Conservation (phyloP, 768 basidiomycete genomes). For the Tylopilus felleus region DNA sequence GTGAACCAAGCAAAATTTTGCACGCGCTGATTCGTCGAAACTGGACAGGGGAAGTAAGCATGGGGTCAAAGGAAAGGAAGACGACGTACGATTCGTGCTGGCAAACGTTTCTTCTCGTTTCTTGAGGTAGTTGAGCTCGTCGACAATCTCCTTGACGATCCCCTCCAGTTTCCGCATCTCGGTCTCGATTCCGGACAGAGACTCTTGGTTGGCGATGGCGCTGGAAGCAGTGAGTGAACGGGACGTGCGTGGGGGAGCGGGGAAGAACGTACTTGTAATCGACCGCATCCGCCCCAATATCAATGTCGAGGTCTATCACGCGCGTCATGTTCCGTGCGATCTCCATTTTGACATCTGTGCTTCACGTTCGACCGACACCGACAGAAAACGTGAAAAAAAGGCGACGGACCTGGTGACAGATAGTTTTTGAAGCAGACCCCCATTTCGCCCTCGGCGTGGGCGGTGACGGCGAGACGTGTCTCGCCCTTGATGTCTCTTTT, state of each 20-base stretch:
- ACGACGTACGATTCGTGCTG: constrained; percentile 78
- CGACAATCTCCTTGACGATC: constrained; percentile 88
- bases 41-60: constrained; percentile 37
- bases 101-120: constrained; percentile 85
- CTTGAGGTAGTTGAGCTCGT: constrained; percentile 91
- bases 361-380: background rate
- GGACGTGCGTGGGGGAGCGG: background rate
- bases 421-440: constrained; percentile 93
- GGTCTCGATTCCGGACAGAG: constrained; percentile 89
- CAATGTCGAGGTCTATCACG: constrained; percentile 89
- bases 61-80: background rate
- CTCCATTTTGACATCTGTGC: constrained; percentile 44
- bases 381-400: background rate
- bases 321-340: constrained; percentile 53
- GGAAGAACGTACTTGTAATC: constrained; percentile 87
- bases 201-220: constrained; percentile 98
- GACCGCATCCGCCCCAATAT: constrained; percentile 97
- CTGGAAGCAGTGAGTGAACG: constrained; percentile 38
- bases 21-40: constrained; percentile 88
- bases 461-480: constrained; percentile 89
- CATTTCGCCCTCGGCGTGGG: constrained; percentile 90
- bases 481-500: constrained; percentile 88
- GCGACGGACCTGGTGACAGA: constrained; percentile 56
- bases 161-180: constrained; percentile 99
- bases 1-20: constrained; percentile 93